These are phyloP conservation scores for Phaseolus coccineus DNA, from an alignment of 331 rosid species.

Conservation along the genomic window DNA sequence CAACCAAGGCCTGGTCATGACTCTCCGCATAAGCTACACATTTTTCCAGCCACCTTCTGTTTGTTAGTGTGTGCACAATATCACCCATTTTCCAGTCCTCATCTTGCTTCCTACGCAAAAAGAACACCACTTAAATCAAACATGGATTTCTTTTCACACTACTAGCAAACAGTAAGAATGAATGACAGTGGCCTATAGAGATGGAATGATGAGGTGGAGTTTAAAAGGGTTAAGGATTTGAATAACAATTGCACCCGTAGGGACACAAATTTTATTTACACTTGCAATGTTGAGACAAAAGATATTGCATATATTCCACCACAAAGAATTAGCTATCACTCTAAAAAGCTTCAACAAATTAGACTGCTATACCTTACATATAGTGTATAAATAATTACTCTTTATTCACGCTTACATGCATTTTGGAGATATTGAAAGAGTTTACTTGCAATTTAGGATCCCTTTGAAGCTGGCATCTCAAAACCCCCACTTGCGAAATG, in stretches of 20 bases:
- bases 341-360: no score
- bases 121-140: slow-evolving; percentile 12
- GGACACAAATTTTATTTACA: slow-evolving; percentile 13
- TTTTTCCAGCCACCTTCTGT: slow-evolving; percentile 97
- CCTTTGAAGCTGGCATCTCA: no score
- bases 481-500: no score
- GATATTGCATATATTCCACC: not conserved
- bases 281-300: slow-evolving; percentile 33
- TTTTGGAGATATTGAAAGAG: no score
- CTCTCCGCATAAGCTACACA: slow-evolving; percentile 97
- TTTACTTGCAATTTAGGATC: no score
- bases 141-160: slow-evolving; percentile 25
- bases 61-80: slow-evolving; percentile 80
- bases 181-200: slow-evolving; percentile 10
- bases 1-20: slow-evolving; percentile 99
- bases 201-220: slow-evolving; percentile 24
- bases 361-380: no score
- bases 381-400: no score
- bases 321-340: no score
- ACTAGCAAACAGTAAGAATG: slow-evolving; percentile 27
- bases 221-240: slow-evolving; percentile 20
- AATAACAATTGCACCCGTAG: slow-evolving; percentile 12
- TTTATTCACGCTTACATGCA: no score
- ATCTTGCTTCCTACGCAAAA: slow-evolving; percentile 68
- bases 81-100: slow-evolving; percentile 88